These are phyloP conservation scores for Colletotrichum salicis DNA, from an alignment of 2,329 filamentous ascomycete species.

Conservation along the genomic window DNA sequence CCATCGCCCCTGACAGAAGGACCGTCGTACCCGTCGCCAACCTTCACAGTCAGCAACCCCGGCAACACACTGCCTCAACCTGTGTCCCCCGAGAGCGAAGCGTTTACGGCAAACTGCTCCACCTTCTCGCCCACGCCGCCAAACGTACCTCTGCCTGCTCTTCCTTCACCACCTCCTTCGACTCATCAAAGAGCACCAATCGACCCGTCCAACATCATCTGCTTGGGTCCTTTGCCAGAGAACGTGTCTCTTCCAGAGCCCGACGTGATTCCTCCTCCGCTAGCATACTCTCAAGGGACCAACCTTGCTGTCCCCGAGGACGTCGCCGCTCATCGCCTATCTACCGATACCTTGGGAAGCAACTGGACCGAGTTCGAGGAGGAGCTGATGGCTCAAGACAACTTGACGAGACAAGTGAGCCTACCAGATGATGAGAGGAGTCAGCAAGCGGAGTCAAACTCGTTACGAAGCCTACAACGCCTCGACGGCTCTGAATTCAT, in stretches of 20 bases:
- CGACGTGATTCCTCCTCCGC: slow-evolving; percentile 41
- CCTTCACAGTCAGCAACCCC: slow-evolving; percentile 40
- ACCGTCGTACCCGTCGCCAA: slow-evolving; percentile 34
- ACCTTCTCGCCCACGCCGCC: slow-evolving; percentile 40
- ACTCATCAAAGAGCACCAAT: slow-evolving; percentile 61
- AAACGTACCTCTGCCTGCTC: slow-evolving; percentile 37
- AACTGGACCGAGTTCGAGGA: slow-evolving; percentile 68
- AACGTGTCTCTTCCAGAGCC: slow-evolving; percentile 53
- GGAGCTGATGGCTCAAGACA: slow-evolving; percentile 43
- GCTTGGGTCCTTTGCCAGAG: slow-evolving; percentile 64
- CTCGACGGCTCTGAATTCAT: slow-evolving; percentile 59
- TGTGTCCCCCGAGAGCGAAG: slow-evolving; percentile 38
- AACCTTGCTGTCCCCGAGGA: slow-evolving; percentile 26
- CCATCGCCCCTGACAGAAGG: slow-evolving; percentile 54
- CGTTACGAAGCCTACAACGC: slow-evolving; percentile 49
- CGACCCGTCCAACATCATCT: slow-evolving; percentile 63
- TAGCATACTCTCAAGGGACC: slow-evolving; percentile 41
- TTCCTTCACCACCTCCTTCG: slow-evolving; percentile 44
- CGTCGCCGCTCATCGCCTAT: slow-evolving; percentile 29
- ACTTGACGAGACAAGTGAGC: slow-evolving; percentile 40
- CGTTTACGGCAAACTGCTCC: slow-evolving; percentile 43
- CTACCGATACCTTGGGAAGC: slow-evolving; percentile 62
- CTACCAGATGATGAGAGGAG: slow-evolving; percentile 29
- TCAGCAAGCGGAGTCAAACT: slow-evolving; percentile 37
- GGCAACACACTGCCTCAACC: slow-evolving; percentile 11